Evolutionary conservation across 306 rosid genomes (phyloP).

Genomic region (Crataegus laevigata): DNA sequence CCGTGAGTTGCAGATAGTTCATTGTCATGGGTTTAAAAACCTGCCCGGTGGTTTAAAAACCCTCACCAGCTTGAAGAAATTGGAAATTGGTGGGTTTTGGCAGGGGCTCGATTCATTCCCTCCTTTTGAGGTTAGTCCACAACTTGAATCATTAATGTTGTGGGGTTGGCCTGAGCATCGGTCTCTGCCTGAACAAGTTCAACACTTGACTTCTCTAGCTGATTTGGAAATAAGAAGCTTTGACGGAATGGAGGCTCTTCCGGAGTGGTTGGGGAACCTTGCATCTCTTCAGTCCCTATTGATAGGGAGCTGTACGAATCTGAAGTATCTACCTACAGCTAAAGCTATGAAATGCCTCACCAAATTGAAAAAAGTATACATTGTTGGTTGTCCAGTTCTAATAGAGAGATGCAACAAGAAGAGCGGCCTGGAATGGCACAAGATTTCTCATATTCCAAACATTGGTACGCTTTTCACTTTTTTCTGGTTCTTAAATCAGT

Average conservation of each 20-base stretch:
- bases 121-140: too few relatives aligned
- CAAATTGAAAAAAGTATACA: background rate
- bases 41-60: background rate
- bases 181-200: too few relatives aligned
- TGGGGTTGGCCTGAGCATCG: too few relatives aligned
- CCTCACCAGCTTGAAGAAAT: background rate
- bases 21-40: background rate
- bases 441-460: background rate
- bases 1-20: accelerated
- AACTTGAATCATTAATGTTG: too few relatives aligned
- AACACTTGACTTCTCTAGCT: too few relatives aligned
- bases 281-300: too few relatives aligned
- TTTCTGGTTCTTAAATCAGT: too few relatives aligned
- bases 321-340: background rate
- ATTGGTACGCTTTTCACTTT: accelerated
- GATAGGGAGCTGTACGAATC: accelerated
- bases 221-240: too few relatives aligned
- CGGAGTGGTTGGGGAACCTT: too few relatives aligned
- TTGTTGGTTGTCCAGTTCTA: background rate
- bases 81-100: background rate
- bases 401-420: background rate
- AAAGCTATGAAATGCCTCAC: background rate
- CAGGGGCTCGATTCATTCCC: background rate
- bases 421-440: background rate
- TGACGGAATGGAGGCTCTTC: background rate